Base-by-base conservation (phyloP, 2,329 filamentous ascomycete species). In the Arthrobotrys musiformis region DNA sequence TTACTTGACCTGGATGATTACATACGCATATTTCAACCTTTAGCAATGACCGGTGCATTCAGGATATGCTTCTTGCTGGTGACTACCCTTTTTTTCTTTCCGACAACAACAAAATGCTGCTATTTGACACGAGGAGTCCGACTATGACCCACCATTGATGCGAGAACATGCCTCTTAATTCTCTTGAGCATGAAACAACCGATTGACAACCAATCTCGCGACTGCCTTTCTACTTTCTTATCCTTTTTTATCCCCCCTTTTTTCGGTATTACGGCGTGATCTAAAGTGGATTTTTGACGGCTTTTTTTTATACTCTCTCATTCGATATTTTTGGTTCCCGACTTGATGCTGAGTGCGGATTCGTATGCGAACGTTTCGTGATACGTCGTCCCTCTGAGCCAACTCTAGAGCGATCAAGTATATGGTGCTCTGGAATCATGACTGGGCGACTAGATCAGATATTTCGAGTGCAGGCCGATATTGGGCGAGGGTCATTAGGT, bases 231-330 rank as follows among this genome's bases (percentile, higher is more conserved):
- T 61, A 42, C 42, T 58, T 66, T 44, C 44, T 44, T 44, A 50
- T 19, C 30, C 44, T 75, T 26, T 69, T 28, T 50, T 13, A 54
- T 58, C 42, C n/a, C n/a, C n/a, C n/a, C 40, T 50, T n/a, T 40
- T 62, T 50, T 68, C 62, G 52, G 40, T 58, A 62, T 17, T 54
- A 68, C 64, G 72, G 58, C 72, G 72, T 76, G 72, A 76, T 76
- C 37, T 76, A 76, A 76, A 76, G 48, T 56, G 72, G 72, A 70
- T 64, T 75, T n/a, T 73, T 75, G 58, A 69, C 64, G 72, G 64
- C 72, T 76, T 46, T 33, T 30, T 50, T 28, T 30, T 24, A 42
- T 22, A 26, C 22, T 33, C 24, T 54, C 24, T 30, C 28, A n/a
- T 63, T 48, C 13, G 24, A 46, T 19, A 22, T 63, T 42, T 46